phyloP scores from a whole-genome alignment of 2,329 filamentous ascomycete genomes.

The Fusarium tuaranense region DNA sequence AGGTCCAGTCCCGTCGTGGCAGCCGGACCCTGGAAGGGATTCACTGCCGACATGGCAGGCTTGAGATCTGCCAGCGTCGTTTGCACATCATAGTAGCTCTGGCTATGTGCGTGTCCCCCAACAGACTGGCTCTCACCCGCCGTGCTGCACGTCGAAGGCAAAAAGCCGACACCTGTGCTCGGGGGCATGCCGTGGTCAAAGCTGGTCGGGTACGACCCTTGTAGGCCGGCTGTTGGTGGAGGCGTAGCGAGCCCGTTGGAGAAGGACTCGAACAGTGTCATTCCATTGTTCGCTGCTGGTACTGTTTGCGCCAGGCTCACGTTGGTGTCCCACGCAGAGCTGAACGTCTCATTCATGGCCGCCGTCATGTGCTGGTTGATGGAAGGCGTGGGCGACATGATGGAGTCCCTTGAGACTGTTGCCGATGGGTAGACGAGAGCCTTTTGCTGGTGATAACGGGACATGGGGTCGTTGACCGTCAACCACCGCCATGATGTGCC shows the following conservation, averaged over 20 bases:
- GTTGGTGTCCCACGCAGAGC: slow-evolving; percentile 59
- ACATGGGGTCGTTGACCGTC: slow-evolving; percentile 69
- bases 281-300: slow-evolving; percentile 48
- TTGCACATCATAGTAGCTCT: slow-evolving; percentile 50
- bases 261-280: slow-evolving; percentile 63
- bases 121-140: slow-evolving; percentile 41
- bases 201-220: slow-evolving; percentile 58
- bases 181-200: slow-evolving; percentile 56
- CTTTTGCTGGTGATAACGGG: slow-evolving; percentile 67
- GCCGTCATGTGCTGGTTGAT: slow-evolving; percentile 65
- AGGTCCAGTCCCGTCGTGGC: slow-evolving; percentile 48
- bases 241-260: slow-evolving; percentile 67
- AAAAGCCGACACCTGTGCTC: slow-evolving; percentile 46
- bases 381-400: slow-evolving; percentile 66
- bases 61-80: slow-evolving; percentile 50
- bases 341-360: slow-evolving; percentile 69
- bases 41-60: slow-evolving; percentile 46
- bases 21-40: slow-evolving; percentile 46
- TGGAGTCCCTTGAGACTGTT: slow-evolving; percentile 53
- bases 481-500: slow-evolving; percentile 73
- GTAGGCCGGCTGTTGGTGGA: slow-evolving; percentile 65
- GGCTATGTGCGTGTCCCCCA: slow-evolving; percentile 41
- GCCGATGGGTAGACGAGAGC: slow-evolving; percentile 53
- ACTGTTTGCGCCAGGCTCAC: slow-evolving; percentile 48
- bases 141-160: slow-evolving; percentile 46